Evolutionary conservation across 805 yeast species (phyloP), one percentile per base, ranked within the genome.

Genomic region (Wickerhamiella hasegawae): DNA sequence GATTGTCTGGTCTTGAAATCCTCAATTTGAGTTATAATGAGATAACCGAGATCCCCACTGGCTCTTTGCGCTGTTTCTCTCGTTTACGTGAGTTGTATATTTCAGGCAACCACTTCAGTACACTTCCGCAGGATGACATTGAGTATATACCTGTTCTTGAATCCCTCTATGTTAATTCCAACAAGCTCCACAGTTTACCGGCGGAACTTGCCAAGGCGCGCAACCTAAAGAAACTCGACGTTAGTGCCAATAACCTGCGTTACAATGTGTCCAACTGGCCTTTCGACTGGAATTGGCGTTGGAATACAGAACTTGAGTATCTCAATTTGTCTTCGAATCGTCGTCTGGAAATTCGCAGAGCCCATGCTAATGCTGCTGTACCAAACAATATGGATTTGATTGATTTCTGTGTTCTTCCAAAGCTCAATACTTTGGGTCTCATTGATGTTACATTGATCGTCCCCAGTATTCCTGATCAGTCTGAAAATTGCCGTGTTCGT

Each of bases 251-350:
- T 53, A 76, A 75, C 41, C 62, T 90, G 56, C 80, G 84, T 49
- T 90, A 90, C 56, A 90, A 90, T 48, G 83, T 87, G 37, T 78
- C 90, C 3, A 90, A 90, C 54, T 81, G 84, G 69, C 92, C 90
- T 12, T 87, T 82, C 51, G 98, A 90, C 53, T 90, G 97, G 96
- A 90, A 83, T 57, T 90, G 98, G 98, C 75, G 78, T 47, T 75
- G 74, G 62, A 90, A 90, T 51, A 62, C 68, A 36, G 71, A 73
- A 28, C 62, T 90, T 54, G 72, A 66, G 45, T 84, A 78, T 48
- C 66, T 90, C 52, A 90, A 87, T 53, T 76, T 90, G 38, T 83
- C 96, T 0, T 96, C 96, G 26, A 90, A 90, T 52, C 78, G 79
- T 51, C 68, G 95, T 43, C 72, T 90, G 43, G 97, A 90, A 51